These are phyloP conservation scores for grape (Vitis vinifera) DNA, from an alignment of 164 flowering plant genomes.

Conservation along the genomic window DNA sequence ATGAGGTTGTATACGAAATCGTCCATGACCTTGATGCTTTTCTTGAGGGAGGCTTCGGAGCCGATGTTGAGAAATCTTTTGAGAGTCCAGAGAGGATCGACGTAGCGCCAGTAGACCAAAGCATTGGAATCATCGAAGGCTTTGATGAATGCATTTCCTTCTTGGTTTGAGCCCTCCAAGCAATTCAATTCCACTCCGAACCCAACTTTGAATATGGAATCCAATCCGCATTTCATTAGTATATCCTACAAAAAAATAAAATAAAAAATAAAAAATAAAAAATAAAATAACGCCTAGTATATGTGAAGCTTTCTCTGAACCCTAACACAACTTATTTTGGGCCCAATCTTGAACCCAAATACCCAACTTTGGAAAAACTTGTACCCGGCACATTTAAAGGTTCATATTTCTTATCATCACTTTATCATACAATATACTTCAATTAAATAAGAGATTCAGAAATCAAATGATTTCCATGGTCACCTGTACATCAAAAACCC, in stretches of 20 bases:
- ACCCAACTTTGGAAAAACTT: no score
- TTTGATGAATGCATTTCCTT: conserved; percentile 36
- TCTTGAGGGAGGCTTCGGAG: conserved; percentile 52
- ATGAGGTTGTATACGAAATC: conserved; percentile 49
- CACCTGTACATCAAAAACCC: conserved; percentile 55
- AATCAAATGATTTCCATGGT: no score
- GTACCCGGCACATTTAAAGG: no score
- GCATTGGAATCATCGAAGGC: conserved; percentile 69
- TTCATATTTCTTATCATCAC: no score
- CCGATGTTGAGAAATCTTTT: conserved; percentile 61
- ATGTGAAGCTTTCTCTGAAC: no score
- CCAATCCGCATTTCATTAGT: conserved; percentile 54
- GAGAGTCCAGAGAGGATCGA: conserved; percentile 61
- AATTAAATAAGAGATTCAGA: no score
- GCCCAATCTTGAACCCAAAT: no score
- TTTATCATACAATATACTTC: no score
- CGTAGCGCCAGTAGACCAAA: conserved; percentile 46
- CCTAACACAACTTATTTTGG: no score
- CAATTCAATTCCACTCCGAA: conserved; percentile 68
- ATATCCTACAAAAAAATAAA: conserved; percentile 41
- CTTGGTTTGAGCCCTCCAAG: conserved; percentile 44
- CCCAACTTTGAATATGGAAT: conserved; percentile 75
- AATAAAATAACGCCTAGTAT: background rate
- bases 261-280: background rate
- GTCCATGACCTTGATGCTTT: conserved; percentile 44